These are phyloP conservation scores for Colletotrichum noveboracense DNA, from an alignment of 2,329 filamentous ascomycete species.

Conservation along the genomic window DNA sequence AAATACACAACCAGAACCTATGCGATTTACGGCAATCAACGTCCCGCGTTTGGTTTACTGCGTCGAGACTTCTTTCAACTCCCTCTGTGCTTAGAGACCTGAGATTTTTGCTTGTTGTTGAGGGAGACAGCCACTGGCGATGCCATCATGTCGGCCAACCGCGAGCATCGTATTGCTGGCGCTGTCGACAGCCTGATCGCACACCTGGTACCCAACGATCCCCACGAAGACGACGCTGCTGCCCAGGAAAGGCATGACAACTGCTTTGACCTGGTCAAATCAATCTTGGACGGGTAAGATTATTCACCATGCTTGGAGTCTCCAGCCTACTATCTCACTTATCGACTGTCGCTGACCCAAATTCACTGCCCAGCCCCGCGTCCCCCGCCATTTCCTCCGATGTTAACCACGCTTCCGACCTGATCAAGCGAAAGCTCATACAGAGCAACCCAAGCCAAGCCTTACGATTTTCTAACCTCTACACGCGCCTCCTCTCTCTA, in stretches of 20 bases:
- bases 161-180: slow-evolving; percentile 71
- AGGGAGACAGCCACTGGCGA: background rate
- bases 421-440: slow-evolving; percentile 89
- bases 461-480: slow-evolving; percentile 86
- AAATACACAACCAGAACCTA: background rate
- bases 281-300: slow-evolving; percentile 56
- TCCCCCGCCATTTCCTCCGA: slow-evolving; percentile 68
- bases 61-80: background rate
- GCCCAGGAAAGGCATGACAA: slow-evolving; percentile 74
- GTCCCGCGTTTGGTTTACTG: background rate
- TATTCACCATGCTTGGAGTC: background rate
- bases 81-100: background rate
- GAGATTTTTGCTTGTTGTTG: background rate
- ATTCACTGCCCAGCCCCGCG: slow-evolving; percentile 40
- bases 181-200: slow-evolving; percentile 81
- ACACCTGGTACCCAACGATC: slow-evolving; percentile 71
- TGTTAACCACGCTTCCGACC: slow-evolving; percentile 89
- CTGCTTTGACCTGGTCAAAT: slow-evolving; percentile 56
- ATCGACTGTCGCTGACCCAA: background rate
- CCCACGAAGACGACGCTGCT: slow-evolving; percentile 69
- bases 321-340: background rate
- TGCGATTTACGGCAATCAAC: background rate
- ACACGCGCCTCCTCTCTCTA: slow-evolving; percentile 86
- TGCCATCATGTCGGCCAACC: slow-evolving; percentile 31
- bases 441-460: slow-evolving; percentile 80